Evolutionary conservation across 2,329 filamentous ascomycete species (phyloP), one percentile per base, ranked within the genome.

Genomic region (Sordariomycetes sp.): DNA sequence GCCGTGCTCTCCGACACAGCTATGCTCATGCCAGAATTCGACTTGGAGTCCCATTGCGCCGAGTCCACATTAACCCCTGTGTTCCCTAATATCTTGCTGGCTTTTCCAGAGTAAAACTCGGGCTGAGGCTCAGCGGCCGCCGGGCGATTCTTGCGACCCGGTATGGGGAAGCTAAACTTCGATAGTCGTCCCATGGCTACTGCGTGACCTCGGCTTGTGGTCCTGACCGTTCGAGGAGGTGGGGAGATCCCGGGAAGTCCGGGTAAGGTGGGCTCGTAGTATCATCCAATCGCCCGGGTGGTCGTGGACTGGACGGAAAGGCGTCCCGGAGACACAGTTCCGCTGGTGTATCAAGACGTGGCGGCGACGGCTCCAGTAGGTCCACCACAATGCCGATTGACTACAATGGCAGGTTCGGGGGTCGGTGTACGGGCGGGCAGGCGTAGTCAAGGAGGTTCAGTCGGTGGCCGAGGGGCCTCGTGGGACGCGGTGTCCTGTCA

Each of bases 21-120:
- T 61, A 77, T 72, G 65, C 73, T 78, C 62, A 78, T 76, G 48
- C 69, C 72, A 11, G 73, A 71, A 40, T 66, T 72, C 2, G 77
- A 79, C 18, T 64, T 64, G 8, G 70, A 65, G 57, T 80, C 76
- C 76, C 77, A 79, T 48, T 63, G 62, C 46, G 66, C 62, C 3
- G 68, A 12, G 61, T 77, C 75, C 60, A 74, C 69, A 62, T 69
- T 76, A 63, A 78, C 69, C 6, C 74, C 73, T 28, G 72, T 70
- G 4, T 74, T 73, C 25, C 78, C 79, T 46, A 81, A 66, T 18
- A 81, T 72, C 63, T 74, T 77, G 62, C 80, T 77, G 1, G 76
- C 78, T 64, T 81, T 81, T 59, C 69, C 65, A 10, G 68, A 18
- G 64, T 65, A 34, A 64, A 65, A 28, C 64, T 64, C 40, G 63